These are phyloP conservation scores for Brasenia schreberi DNA, from an alignment of 164 flowering plant species.

Conservation along the genomic window DNA sequence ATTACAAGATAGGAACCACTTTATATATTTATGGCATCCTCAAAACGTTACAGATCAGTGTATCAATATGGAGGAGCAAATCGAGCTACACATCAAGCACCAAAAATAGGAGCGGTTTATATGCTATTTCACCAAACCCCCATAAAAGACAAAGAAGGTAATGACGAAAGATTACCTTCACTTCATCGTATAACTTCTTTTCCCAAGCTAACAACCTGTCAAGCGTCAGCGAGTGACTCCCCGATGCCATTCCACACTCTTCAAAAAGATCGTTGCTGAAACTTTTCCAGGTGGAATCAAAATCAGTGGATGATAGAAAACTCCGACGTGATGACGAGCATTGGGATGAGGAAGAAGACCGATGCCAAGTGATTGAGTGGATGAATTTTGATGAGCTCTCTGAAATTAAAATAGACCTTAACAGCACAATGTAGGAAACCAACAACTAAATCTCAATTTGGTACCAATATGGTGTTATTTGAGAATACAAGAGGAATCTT, in stretches of 20 bases:
- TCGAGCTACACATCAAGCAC: too few species aligned
- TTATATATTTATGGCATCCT: too few species aligned
- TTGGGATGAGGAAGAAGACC: constrained; percentile 36
- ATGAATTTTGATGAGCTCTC: constrained; percentile 75
- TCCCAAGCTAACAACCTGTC: constrained; percentile 95
- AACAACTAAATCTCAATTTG: too few species aligned
- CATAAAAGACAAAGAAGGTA: too few species aligned
- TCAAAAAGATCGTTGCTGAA: constrained; percentile 63
- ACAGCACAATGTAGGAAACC: too few species aligned
- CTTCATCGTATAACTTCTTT: constrained; percentile 91
- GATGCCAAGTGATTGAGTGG: constrained; percentile 66
- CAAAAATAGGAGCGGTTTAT: too few species aligned
- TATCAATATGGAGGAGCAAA: too few species aligned
- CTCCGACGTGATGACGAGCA: constrained; percentile 70
- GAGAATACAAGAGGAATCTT: too few species aligned
- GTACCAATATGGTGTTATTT: too few species aligned
- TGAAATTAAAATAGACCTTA: constrained; percentile 18
- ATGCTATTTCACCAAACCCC: too few species aligned
- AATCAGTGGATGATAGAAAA: constrained; percentile 60
- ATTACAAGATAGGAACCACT: too few species aligned
- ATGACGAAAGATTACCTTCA: constrained; percentile 40
- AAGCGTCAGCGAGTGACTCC: constrained; percentile 78
- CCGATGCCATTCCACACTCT: constrained; percentile 87
- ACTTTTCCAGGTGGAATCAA: constrained; percentile 56
- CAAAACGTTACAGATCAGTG: too few species aligned